Conservation (phyloP, 768 basidiomycete genomes). For the Suillus clintonianus region DNA sequence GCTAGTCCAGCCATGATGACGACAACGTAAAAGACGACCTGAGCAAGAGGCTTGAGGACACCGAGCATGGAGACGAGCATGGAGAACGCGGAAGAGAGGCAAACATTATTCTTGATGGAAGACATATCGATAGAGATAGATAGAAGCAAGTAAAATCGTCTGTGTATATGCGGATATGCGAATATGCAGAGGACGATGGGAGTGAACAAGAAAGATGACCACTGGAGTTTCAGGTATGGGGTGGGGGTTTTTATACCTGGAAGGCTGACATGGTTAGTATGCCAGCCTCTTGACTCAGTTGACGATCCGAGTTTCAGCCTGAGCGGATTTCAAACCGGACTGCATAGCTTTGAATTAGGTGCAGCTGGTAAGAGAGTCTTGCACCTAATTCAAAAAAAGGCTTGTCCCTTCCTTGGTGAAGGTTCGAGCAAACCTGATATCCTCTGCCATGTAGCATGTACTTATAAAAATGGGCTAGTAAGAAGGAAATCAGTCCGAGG, state of each 20-base stretch:
- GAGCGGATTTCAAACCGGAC: neutral
- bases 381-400: neutral
- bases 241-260: neutral
- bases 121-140: neutral
- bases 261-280: neutral
- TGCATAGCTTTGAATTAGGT: neutral
- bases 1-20: neutral
- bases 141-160: neutral
- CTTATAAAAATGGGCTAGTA: neutral
- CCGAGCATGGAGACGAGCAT: neutral
- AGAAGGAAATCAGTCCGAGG: neutral
- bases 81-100: neutral
- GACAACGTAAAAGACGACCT: neutral
- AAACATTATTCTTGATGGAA: neutral
- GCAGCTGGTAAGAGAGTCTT: no score
- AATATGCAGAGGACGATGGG: neutral
- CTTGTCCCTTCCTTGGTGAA: neutral
- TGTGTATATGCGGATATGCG: neutral
- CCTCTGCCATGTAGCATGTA: neutral
- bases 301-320: no score
- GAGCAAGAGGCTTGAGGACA: neutral
- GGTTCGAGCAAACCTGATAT: neutral
- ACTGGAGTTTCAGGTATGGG: neutral
- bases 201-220: neutral
- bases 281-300: no score